These are phyloP conservation scores for Cardamine occulta DNA, from an alignment of 345 rosid genomes.

Conservation along the genomic window DNA sequence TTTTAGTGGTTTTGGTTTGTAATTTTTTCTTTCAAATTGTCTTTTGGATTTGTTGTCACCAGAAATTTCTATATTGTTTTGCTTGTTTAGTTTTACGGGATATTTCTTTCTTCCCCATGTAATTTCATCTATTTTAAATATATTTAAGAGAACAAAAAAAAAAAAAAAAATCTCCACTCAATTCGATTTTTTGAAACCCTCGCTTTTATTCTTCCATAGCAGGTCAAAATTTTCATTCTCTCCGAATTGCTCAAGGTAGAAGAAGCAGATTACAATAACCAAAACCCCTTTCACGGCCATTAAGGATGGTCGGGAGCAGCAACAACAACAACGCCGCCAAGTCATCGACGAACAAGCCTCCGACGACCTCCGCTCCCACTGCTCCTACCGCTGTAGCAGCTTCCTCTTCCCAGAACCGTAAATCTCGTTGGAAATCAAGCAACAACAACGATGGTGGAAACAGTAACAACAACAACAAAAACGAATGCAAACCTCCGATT, in stretches of 20 bases:
- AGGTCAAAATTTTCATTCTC: not conserved
- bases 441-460: constrained; percentile 37
- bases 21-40: too few species aligned
- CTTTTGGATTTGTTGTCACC: too few species aligned
- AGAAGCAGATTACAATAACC: constrained; percentile 4
- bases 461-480: constrained; percentile 26
- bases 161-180: not conserved
- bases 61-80: too few species aligned
- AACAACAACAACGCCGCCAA: constrained; percentile 42
- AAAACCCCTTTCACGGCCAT: constrained; percentile 5
- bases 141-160: too few species aligned
- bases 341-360: constrained; percentile 48
- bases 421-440: constrained; percentile 66
- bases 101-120: too few species aligned
- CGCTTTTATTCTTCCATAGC: not conserved
- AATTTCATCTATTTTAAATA: too few species aligned
- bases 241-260: not conserved
- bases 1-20: too few species aligned
- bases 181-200: not conserved
- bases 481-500: constrained; percentile 28
- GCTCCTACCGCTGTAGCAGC: constrained; percentile 20
- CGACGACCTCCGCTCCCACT: constrained; percentile 44
- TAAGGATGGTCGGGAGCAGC: constrained; percentile 61
- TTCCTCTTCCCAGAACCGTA: constrained; percentile 51
- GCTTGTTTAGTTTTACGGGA: too few species aligned